Evolutionary conservation across 139 green algal genomes (phyloP).

Genomic region (Pseudopediastrum boryanum): DNA sequence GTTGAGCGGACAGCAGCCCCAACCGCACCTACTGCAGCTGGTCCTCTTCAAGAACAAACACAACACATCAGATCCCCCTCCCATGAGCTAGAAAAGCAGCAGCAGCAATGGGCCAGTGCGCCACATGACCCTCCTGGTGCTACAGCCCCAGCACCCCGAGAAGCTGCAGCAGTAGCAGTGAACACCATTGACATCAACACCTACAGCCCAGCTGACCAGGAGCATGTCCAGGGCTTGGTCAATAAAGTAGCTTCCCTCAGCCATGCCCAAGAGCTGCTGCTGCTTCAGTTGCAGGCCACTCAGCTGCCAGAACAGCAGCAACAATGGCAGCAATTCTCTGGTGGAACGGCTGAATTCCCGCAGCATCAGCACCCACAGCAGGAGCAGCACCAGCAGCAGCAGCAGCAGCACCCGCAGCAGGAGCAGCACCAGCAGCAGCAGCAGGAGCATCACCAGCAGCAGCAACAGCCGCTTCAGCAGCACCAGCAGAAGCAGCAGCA

Average conservation of each 20-base stretch:
- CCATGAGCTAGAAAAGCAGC: too few relatives aligned
- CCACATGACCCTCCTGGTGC: not conserved
- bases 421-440: not conserved
- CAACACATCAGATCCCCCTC: too few relatives aligned
- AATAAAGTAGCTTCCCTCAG: too few relatives aligned
- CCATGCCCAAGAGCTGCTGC: too few relatives aligned
- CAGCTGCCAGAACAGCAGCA: not conserved
- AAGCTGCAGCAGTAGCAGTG: not conserved
- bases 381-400: constrained; percentile 10
- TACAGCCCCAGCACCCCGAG: not conserved
- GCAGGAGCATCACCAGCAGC: not conserved
- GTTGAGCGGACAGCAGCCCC: too few relatives aligned
- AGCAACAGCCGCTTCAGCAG: not conserved
- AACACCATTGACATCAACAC: not conserved
- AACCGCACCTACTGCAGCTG: too few relatives aligned
- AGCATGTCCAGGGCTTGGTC: too few relatives aligned
- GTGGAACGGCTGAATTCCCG: not conserved
- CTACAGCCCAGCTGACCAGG: too few relatives aligned
- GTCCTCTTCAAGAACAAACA: too few relatives aligned
- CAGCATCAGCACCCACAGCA: not conserved
- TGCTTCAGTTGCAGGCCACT: not conserved
- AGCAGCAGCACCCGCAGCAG: too few relatives aligned
- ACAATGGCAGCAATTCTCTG: not conserved
- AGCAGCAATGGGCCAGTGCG: too few relatives aligned
- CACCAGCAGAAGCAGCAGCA: not conserved